These are phyloP conservation scores for Teratosphaeriaceae sp. DNA, from an alignment of 2,329 filamentous ascomycete species.

Conservation along the genomic window DNA sequence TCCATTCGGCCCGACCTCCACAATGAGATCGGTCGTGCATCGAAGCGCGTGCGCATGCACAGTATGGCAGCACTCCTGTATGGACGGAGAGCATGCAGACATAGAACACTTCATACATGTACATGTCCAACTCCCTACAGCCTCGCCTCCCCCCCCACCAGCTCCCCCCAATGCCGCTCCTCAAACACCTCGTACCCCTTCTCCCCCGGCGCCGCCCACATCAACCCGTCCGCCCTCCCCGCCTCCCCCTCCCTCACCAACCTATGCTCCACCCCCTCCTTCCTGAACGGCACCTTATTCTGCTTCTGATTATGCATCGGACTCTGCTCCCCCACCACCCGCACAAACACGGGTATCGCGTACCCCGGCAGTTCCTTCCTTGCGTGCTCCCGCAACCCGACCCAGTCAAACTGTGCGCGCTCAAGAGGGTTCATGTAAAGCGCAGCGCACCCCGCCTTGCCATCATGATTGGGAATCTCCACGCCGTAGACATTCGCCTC, in stretches of 20 bases:
- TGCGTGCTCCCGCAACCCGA: slow-evolving; percentile 55
- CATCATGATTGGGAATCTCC: slow-evolving; percentile 70
- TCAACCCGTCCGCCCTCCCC: slow-evolving; percentile 42
- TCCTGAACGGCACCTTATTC: slow-evolving; percentile 66
- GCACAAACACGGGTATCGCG: slow-evolving; percentile 70
- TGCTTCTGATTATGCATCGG: slow-evolving; percentile 65
- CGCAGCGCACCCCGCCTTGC: slow-evolving; percentile 74
- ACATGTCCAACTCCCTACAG: slow-evolving; percentile 51
- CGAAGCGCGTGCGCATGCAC: not conserved
- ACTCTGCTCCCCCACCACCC: slow-evolving; percentile 57
- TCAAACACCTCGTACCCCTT: slow-evolving; percentile 59
- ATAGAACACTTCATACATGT: not conserved
- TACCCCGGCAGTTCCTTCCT: slow-evolving; percentile 58
- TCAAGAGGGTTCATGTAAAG: slow-evolving; percentile 31
- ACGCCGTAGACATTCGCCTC: slow-evolving; percentile 89
- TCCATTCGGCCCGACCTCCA: too few species aligned
- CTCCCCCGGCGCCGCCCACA: slow-evolving; percentile 60
- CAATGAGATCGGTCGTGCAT: too few species aligned
- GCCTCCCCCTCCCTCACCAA: slow-evolving; percentile 32
- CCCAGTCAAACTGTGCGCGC: slow-evolving; percentile 38
- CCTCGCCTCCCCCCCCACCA: slow-evolving; percentile 64
- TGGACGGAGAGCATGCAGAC: not conserved
- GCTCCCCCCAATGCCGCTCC: slow-evolving; percentile 58
- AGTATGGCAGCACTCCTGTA: not conserved
- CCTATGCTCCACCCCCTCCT: slow-evolving; percentile 64